A percentile compares a stretch with the other conserved stretches of the same genome.
phyloP scores from a whole-genome alignment of 495 filamentous ascomycete genomes.

The Aspergillus incahuasiensis region DNA sequence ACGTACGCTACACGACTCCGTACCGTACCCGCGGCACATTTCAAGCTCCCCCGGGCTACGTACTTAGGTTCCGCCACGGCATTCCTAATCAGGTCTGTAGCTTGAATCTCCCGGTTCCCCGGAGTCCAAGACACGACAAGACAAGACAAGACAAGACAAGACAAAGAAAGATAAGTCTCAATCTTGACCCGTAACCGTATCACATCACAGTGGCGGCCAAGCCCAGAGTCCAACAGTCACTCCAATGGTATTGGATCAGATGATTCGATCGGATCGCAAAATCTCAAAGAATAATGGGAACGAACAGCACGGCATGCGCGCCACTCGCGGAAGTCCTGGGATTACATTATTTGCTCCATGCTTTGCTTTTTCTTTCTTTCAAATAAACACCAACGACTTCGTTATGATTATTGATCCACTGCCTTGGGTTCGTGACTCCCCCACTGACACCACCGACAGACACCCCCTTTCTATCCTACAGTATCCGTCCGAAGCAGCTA shows the following conservation, averaged over 20 bases:
- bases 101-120: not conserved
- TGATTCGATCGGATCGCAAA: too few species aligned
- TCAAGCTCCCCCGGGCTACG: not conserved
- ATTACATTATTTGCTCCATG: not conserved
- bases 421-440: slow-evolving; percentile 10
- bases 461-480: not conserved
- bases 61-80: not conserved
- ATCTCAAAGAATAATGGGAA: too few species aligned
- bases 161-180: slow-evolving; percentile 1
- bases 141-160: too few species aligned
- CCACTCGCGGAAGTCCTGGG: slow-evolving; percentile 3
- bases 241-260: not conserved
- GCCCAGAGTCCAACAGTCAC: too few species aligned
- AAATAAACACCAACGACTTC: too few species aligned
- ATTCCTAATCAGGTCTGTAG: not conserved
- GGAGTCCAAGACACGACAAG: not conserved
- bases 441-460: too few species aligned
- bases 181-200: too few species aligned
- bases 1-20: too few species aligned
- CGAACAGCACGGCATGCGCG: not conserved
- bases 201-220: too few species aligned
- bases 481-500: too few species aligned
- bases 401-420: slow-evolving; percentile 20
- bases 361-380: not conserved
- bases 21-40: not conserved